Evolutionary conservation across 2,329 filamentous ascomycete species (phyloP).

Genomic region (Clarireedia paspali): DNA sequence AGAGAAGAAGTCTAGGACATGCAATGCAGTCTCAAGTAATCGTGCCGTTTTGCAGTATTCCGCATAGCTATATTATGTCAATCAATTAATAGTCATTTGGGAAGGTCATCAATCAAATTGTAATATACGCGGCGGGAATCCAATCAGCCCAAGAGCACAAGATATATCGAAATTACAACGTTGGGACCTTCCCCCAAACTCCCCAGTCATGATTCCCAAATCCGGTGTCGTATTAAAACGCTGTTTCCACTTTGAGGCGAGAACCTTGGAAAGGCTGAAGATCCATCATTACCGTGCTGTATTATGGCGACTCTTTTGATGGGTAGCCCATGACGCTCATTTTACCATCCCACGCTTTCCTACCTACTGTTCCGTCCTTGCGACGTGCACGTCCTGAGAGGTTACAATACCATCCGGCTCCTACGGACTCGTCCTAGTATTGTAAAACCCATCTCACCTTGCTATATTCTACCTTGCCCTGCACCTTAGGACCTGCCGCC

Average conservation of each 20-base stretch:
- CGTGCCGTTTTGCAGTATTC: too few relatives aligned
- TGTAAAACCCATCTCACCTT: not conserved
- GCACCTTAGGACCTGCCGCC: not conserved
- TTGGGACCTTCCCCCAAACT: not conserved
- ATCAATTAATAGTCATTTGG: too few relatives aligned
- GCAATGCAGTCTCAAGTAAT: too few relatives aligned
- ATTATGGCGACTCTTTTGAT: not conserved
- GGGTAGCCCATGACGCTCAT: too few relatives aligned
- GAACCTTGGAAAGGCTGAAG: not conserved
- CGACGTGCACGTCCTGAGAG: not conserved
- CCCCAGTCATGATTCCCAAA: not conserved
- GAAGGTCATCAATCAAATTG: not conserved
- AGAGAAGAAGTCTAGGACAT: too few relatives aligned
- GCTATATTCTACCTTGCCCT: not conserved
- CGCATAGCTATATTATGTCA: not conserved
- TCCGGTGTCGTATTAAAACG: too few relatives aligned
- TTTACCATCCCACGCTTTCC: not conserved
- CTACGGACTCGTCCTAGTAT: not conserved
- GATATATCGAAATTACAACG: not conserved
- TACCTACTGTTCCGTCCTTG: not conserved
- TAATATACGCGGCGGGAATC: too few relatives aligned
- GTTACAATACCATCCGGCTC: not conserved
- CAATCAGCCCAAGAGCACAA: not conserved
- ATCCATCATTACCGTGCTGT: not conserved
- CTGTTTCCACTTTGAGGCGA: not conserved